Conservation (phyloP, 2,329 filamentous ascomycete genomes). For the Monosporascus sp. region DNA sequence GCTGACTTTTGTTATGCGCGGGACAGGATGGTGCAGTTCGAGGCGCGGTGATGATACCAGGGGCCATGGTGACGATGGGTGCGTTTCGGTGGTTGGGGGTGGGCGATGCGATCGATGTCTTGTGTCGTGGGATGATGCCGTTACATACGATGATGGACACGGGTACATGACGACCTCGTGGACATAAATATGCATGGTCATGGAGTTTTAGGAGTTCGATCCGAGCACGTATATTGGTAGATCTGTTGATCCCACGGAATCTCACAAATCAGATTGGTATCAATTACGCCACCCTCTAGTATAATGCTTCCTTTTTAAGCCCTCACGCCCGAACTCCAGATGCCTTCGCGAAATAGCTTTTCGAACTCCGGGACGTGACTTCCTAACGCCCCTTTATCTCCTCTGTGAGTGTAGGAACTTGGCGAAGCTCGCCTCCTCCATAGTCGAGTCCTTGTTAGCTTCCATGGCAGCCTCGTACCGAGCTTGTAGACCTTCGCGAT, state of each 20-base stretch:
- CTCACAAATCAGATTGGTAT: not conserved
- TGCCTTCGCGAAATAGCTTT: not conserved
- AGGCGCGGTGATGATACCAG: slow-evolving; percentile 63
- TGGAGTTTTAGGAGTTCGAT: not conserved
- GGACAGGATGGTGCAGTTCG: slow-evolving; percentile 92
- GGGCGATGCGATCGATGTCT: not conserved
- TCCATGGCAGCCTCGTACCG: slow-evolving; percentile 73
- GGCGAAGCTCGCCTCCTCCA: slow-evolving; percentile 56
- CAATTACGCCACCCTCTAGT: not conserved
- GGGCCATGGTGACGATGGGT: not conserved
- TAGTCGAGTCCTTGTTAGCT: slow-evolving; percentile 46
- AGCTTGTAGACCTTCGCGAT: slow-evolving; percentile 62
- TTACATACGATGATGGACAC: not conserved
- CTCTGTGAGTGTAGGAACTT: slow-evolving; percentile 51
- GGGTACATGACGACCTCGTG: not conserved
- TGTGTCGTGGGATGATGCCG: not conserved
- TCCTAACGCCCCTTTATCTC: slow-evolving; percentile 7
- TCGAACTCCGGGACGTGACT: not conserved
- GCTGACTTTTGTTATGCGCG: slow-evolving; percentile 1
- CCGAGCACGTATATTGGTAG: not conserved
- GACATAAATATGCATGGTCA: not conserved
- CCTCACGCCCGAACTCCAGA: not conserved
- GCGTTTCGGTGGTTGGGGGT: not conserved
- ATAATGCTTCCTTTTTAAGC: not conserved
- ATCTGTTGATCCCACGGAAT: not conserved